Conservation (phyloP, 148 eudicot species). For the Pouteria glomerata region DNA sequence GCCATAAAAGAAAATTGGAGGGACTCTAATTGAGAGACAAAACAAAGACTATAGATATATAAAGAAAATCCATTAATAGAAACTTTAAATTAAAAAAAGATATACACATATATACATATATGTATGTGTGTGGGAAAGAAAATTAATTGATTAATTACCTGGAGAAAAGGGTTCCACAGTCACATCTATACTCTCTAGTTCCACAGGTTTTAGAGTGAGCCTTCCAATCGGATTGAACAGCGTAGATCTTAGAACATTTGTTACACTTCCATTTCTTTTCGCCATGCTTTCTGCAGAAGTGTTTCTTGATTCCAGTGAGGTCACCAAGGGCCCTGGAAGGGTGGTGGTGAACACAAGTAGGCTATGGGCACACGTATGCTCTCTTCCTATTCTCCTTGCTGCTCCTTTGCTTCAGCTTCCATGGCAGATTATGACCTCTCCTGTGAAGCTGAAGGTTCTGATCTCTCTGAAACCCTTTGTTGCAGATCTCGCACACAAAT, state of each 20-base stretch:
- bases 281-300: slow-evolving; percentile 83
- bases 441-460: slow-evolving; percentile 93
- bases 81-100: too few species aligned
- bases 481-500: slow-evolving; percentile 86
- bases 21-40: too few species aligned
- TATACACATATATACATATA: too few species aligned
- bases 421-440: slow-evolving; percentile 95
- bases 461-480: slow-evolving; percentile 95
- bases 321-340: slow-evolving; percentile 94
- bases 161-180: slow-evolving; percentile 87
- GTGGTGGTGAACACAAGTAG: slow-evolving; percentile 75
- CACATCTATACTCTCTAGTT: slow-evolving; percentile 85
- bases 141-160: too few species aligned
- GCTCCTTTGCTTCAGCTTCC: slow-evolving; percentile 82
- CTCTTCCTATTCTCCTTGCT: slow-evolving; percentile 48
- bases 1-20: neutral
- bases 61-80: neutral
- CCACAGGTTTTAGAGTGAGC: slow-evolving; percentile 95
- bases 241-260: slow-evolving; percentile 85
- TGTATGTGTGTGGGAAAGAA: too few species aligned
- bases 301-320: slow-evolving; percentile 93
- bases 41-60: neutral
- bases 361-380: slow-evolving; percentile 87
- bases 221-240: slow-evolving; percentile 95
- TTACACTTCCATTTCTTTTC: slow-evolving; percentile 91